Base-by-base conservation (phyloP, 371 early-diverging fungal species). In the Umbelopsis sp. region DNA sequence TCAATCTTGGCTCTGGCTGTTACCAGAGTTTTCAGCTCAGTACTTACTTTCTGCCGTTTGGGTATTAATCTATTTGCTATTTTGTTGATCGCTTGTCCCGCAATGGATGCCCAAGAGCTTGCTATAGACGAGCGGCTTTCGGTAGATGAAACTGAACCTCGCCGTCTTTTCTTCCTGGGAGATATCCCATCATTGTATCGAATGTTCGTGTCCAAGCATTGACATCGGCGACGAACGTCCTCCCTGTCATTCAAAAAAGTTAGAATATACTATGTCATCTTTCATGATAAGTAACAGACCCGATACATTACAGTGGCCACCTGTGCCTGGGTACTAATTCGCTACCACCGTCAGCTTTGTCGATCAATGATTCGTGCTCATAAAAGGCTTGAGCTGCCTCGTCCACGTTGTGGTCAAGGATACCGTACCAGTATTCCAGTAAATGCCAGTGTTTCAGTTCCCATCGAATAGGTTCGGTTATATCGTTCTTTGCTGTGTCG, bases 291-390 rank as follows among this genome's bases (percentile, higher is more conserved):
- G 18, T 29, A 14, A 12, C 1, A 35, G 35, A 5, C 14, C 5
- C 14, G 57, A 57, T 57, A 57, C 57, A 57, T 57, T 48, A 57
- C 57, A 57, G 29, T 9, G 57, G 7, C 57, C 57, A 57, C 35
- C n/a, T 57, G n/a, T 18, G 57, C 35, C 7, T 10, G 14, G 35
- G 0, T 35, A 29, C 16, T 35, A 18, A 35, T 57, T 35, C 4
- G 16, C 35, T 57, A 14, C 35, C 35, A 18, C 35, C n/a, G 0
- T 37, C 35, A 16, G 8, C 12, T 35, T 10, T 6, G 16, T 35
- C 18, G 18, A 35, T 35, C 12, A 35, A 11, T 18, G 57, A 32
- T 32, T 57, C 57, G 18, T 57, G 57, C 57, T 57, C 57, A 35
- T 57, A 57, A 35, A 57, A 57, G 1, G 57, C 29, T 16, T n/a